Evolutionary conservation across 139 green algal genomes (phyloP), one percentile per base, ranked within the genome.

Genomic region (Chlamydomonas sp.): DNA sequence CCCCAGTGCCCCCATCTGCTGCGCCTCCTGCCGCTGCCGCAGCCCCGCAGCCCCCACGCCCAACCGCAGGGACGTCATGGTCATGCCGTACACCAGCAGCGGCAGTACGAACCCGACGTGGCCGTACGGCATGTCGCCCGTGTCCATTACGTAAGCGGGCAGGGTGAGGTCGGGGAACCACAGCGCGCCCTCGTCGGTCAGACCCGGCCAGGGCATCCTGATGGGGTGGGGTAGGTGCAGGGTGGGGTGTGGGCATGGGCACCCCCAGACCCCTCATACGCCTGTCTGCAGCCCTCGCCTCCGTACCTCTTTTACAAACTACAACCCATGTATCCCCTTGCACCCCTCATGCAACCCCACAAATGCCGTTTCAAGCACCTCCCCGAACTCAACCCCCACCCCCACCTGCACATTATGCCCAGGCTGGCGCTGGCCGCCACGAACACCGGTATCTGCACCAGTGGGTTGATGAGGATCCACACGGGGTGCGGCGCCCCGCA

Each of bases 131-230:
- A 94, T 79, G 60, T 92, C 86, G 69, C 79, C 73, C 20, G 31
- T 74, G 5, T 14, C 77, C 61, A 69, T 83, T 8, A 85, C 67
- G 14, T 91, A 15, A 4, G 94, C 94, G 0, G 93, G 85, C 77
- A 92, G 84, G 0, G 94, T 96, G 62, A 98, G 92, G 91, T 98
- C 94, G 5, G 76, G 74, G 82, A 97, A 97, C 96, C 96, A 98
- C n/a, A 95, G 87, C 5, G 69, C 49, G 17, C 96, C 96, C 60
- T 94, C 95, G 4, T 3, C 80, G 15, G 66, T 60, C n/a, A 98
- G 91, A 1, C 94, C 94, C 5, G 93, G 90, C 95, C 95, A 97
- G 63, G 67, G 16, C 0, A 58, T 15, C 18, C 81, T 86, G 60
- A 10, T 18, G 17, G 5, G 2, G n/a, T n/a, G n/a, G n/a, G n/a